Evolutionary conservation across 768 basidiomycete species (phyloP), one percentile per base, ranked within the genome.

Genomic region (Coprinopsis marcescibilis): DNA sequence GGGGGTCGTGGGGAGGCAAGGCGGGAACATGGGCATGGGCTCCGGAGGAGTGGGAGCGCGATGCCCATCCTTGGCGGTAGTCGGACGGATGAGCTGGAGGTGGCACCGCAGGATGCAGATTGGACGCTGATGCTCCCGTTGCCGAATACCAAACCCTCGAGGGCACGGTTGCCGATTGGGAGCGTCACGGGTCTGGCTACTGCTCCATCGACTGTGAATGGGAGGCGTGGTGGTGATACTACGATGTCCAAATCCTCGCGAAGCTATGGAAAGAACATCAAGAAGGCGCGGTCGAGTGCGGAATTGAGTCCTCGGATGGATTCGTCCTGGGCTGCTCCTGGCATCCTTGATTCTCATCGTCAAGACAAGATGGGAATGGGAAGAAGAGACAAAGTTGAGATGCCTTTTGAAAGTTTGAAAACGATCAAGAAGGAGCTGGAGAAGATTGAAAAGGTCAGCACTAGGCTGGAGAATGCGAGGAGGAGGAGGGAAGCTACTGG

Each of bases 111-210:
- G n/a, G n/a, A n/a, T n/a, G 33, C 20, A 3, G 47, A 48, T 27
- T 49, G 48, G 48, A 49, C 48, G 6, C 35, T 49, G 12, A 49
- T 49, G 48, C 42, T 49, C 3, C 48, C 48, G 7, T 30, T 49
- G 10, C 48, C 48, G 3, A 35, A 37, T 7, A 20, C 48, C 25
- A 40, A 21, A 23, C 20, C 12, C 17, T 15, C 13, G 43, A 43
- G 37, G 14, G 36, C 19, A 8, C 19, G 34, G 13, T 17, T 17
- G 3, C n/a, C 14, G 25, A n/a, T 6, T 24, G n/a, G 3, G n/a
- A 29, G 29, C 25, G 10, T n/a, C 32, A 2, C 11, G n/a, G n/a
- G n/a, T n/a, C n/a, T n/a, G n/a, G n/a, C n/a, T n/a, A n/a, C n/a
- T n/a, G n/a, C n/a, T n/a, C n/a, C n/a, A n/a, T n/a, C n/a, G n/a